These are phyloP conservation scores for Cryptosporidium meleagridis DNA, from an alignment of 169 alveolate genomes.

Conservation along the genomic window DNA sequence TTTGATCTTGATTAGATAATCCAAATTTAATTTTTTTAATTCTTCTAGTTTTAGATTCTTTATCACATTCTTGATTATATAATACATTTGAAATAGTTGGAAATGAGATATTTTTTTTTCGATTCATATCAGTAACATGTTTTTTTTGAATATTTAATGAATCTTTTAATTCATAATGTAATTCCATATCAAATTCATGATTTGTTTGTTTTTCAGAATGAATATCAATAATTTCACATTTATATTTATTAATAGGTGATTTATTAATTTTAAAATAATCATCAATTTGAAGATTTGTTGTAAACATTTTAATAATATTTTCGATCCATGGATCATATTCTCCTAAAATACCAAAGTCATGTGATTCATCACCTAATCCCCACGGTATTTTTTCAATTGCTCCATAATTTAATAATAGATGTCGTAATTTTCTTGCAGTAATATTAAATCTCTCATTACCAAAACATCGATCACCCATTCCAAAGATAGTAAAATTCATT, in stretches of 20 bases:
- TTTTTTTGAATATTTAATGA: slow-evolving; percentile 8
- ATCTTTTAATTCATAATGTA: not conserved
- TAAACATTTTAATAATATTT: slow-evolving; percentile 8
- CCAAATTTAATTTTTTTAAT: slow-evolving; percentile 25
- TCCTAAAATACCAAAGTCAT: slow-evolving; percentile 67
- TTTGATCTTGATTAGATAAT: not conserved
- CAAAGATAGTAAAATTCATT: slow-evolving; percentile 46
- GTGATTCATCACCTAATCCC: slow-evolving; percentile 74
- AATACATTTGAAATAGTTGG: slow-evolving; percentile 15
- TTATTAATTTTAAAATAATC: not conserved
- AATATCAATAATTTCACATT: not conserved
- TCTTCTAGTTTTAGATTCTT: slow-evolving; percentile 19
- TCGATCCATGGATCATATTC: slow-evolving; percentile 73
- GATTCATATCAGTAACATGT: not conserved
- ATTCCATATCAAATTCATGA: slow-evolving; percentile 32
- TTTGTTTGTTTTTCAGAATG: not conserved
- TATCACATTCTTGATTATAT: slow-evolving; percentile 21
- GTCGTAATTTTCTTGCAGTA: slow-evolving; percentile 49
- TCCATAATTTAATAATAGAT: slow-evolving; percentile 31
- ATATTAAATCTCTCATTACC: slow-evolving; percentile 61
- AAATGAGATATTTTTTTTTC: not conserved
- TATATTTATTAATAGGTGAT: not conserved
- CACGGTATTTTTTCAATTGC: slow-evolving; percentile 42
- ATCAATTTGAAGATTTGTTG: not conserved
- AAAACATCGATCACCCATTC: slow-evolving; percentile 72